Percentiles rank a stretch among this genome's conserved stretches.
Evolutionary conservation across 2,329 filamentous ascomycete genomes (phyloP).

Genomic region (Colletotrichum musicola): DNA sequence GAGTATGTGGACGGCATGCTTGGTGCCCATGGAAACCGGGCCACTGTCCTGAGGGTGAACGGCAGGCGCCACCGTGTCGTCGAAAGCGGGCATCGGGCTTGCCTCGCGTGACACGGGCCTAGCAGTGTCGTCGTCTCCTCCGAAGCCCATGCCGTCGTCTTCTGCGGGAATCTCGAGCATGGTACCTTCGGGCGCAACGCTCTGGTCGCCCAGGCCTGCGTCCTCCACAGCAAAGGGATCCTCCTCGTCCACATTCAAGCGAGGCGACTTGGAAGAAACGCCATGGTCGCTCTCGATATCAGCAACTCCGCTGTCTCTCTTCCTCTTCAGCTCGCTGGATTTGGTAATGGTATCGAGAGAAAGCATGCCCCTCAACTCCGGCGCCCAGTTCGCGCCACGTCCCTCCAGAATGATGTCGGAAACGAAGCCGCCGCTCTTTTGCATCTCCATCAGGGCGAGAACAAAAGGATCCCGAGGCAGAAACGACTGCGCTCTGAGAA

Average conservation of each 20-base stretch:
- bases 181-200: conserved; percentile 68
- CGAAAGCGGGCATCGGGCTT: conserved; percentile 73
- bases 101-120: conserved; percentile 53
- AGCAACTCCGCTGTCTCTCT: conserved; percentile 88
- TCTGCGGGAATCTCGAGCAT: conserved; percentile 74
- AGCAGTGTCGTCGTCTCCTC: conserved; percentile 61
- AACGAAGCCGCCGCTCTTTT: conserved; percentile 91
- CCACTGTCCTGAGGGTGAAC: conserved; percentile 87
- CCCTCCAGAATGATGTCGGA: conserved; percentile 87
- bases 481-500: conserved; percentile 85
- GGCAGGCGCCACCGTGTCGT: conserved; percentile 81
- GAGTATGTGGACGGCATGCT: conserved; percentile 94
- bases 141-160: conserved; percentile 59
- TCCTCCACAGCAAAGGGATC: conserved; percentile 67
- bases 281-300: conserved; percentile 79
- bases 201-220: conserved; percentile 65
- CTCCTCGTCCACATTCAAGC: conserved; percentile 76
- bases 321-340: conserved; percentile 88
- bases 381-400: conserved; percentile 85
- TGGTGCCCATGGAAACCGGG: conserved; percentile 89
- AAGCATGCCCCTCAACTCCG: conserved; percentile 92
- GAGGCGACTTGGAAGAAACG: conserved; percentile 72
- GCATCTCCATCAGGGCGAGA: conserved; percentile 89
- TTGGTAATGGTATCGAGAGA: conserved; percentile 85
- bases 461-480: conserved; percentile 89